These are phyloP conservation scores for Osmanthus fragrans DNA, from an alignment of 257 asterid genomes.

Conservation along the genomic window DNA sequence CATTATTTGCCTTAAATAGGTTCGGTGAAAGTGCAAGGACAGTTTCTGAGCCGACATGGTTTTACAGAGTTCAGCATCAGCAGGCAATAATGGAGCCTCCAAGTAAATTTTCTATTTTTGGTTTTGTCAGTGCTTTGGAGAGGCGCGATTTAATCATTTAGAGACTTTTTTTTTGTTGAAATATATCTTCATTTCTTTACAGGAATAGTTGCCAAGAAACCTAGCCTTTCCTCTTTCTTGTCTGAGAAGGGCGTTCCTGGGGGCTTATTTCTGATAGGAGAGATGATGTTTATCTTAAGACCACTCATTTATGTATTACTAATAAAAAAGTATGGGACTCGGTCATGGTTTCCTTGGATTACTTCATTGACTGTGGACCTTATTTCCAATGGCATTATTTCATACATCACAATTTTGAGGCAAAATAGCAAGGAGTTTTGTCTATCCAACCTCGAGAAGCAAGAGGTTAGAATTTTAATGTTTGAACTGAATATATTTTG, in stretches of 20 bases:
- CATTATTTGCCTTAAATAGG: slow-evolving; percentile 82
- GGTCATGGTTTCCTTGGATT: slow-evolving; percentile 94
- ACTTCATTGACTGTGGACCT: slow-evolving; percentile 72
- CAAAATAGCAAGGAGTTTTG: slow-evolving; percentile 40
- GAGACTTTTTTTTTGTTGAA: slow-evolving; percentile 12
- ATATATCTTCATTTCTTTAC: slow-evolving; percentile 24
- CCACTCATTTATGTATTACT: slow-evolving; percentile 80
- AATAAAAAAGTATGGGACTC: slow-evolving; percentile 67
- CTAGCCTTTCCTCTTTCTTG: slow-evolving; percentile 60
- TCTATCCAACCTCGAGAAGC: slow-evolving; percentile 61
- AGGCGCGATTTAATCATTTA: background rate
- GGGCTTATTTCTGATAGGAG: slow-evolving; percentile 80
- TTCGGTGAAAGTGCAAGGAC: slow-evolving; percentile 80
- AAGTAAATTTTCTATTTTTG: slow-evolving; percentile 32
- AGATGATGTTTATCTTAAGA: slow-evolving; percentile 74
- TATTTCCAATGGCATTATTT: slow-evolving; percentile 63
- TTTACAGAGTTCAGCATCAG: slow-evolving; percentile 73
- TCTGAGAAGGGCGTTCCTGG: slow-evolving; percentile 74
- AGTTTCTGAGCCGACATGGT: slow-evolving; percentile 77
- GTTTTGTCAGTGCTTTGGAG: background rate
- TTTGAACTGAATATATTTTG: background rate
- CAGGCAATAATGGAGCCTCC: slow-evolving; percentile 66
- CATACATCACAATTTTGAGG: slow-evolving; percentile 36
- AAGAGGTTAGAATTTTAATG: slow-evolving; percentile 60
- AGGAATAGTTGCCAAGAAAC: slow-evolving; percentile 45